These are phyloP conservation scores for Camellia oleifera DNA, from an alignment of 179 eudicot species.

Conservation along the genomic window DNA sequence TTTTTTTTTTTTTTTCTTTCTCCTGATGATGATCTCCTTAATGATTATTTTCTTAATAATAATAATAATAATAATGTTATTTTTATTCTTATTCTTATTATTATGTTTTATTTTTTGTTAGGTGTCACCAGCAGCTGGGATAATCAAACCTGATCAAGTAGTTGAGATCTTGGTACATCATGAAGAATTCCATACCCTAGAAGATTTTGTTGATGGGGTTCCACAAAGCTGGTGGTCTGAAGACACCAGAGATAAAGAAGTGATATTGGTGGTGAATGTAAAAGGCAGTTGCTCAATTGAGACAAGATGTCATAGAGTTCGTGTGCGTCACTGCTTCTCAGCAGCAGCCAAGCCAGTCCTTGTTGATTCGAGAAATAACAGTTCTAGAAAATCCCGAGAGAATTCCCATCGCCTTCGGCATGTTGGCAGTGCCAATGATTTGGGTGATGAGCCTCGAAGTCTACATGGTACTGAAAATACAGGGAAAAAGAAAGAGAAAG, in stretches of 20 bases:
- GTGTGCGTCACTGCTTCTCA: slow-evolving; percentile 61
- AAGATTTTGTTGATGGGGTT: slow-evolving; percentile 62
- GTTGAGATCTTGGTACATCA: slow-evolving; percentile 65
- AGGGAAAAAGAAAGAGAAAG: neutral
- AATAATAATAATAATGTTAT: no score
- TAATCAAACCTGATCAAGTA: slow-evolving; percentile 61
- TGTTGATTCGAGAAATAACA: slow-evolving; percentile 26
- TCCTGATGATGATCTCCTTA: no score
- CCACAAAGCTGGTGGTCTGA: slow-evolving; percentile 87
- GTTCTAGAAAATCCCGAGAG: slow-evolving; percentile 40
- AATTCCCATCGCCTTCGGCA: slow-evolving; percentile 28
- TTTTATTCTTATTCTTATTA: neutral
- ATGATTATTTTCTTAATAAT: no score
- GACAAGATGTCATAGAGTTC: slow-evolving; percentile 43
- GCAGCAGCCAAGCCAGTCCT: slow-evolving; percentile 31
- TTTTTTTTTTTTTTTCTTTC: no score
- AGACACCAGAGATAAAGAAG: slow-evolving; percentile 82
- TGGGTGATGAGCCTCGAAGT: slow-evolving; percentile 38
- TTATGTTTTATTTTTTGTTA: slow-evolving; percentile 21
- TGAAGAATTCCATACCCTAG: slow-evolving; percentile 59
- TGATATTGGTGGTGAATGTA: slow-evolving; percentile 46
- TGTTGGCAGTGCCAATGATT: slow-evolving; percentile 28
- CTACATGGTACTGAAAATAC: slow-evolving; percentile 7
- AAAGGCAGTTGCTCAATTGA: slow-evolving; percentile 51
- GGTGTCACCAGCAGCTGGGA: slow-evolving; percentile 84